These are phyloP conservation scores for Rhynchosporium secalis DNA, from an alignment of 2,329 filamentous ascomycete genomes.

Conservation along the genomic window DNA sequence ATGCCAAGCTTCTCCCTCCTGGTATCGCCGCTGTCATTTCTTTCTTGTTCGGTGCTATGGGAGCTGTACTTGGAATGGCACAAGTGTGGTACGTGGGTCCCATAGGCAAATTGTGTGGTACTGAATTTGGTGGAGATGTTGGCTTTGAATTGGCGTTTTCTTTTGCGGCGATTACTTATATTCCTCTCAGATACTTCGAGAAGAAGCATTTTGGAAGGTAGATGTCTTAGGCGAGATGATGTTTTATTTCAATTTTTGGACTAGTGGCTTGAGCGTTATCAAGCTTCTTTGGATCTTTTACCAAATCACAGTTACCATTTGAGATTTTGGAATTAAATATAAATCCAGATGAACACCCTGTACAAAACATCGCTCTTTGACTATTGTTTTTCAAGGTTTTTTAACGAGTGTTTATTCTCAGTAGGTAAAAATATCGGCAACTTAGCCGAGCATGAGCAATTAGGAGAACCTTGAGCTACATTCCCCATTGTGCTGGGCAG, in stretches of 20 bases:
- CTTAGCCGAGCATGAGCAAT: too few species aligned
- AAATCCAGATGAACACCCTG: too few species aligned
- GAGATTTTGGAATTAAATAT: neutral
- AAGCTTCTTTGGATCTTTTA: too few species aligned
- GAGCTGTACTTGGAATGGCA: conserved; percentile 69
- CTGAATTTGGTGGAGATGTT: conserved; percentile 52
- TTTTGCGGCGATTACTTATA: conserved; percentile 56
- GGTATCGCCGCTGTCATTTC: conserved; percentile 63
- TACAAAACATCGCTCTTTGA: too few species aligned
- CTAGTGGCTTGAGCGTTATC: neutral
- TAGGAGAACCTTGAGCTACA: too few species aligned
- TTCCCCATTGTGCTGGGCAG: too few species aligned
- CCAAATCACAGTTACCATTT: too few species aligned
- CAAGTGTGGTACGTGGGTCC: conserved; percentile 70
- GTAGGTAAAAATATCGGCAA: too few species aligned
- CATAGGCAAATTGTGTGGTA: conserved; percentile 51
- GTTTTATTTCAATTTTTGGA: neutral
- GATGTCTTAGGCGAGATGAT: conserved; percentile 15
- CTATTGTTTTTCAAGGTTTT: too few species aligned
- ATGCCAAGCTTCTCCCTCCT: conserved; percentile 57
- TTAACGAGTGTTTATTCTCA: too few species aligned
- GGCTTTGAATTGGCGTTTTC: conserved; percentile 67
- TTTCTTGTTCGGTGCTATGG: conserved; percentile 63
- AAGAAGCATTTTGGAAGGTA: conserved; percentile 45
- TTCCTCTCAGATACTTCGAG: conserved; percentile 46